These are phyloP conservation scores for Parachaetomium inaequale DNA, from an alignment of 495 filamentous ascomycete species.

Conservation along the genomic window DNA sequence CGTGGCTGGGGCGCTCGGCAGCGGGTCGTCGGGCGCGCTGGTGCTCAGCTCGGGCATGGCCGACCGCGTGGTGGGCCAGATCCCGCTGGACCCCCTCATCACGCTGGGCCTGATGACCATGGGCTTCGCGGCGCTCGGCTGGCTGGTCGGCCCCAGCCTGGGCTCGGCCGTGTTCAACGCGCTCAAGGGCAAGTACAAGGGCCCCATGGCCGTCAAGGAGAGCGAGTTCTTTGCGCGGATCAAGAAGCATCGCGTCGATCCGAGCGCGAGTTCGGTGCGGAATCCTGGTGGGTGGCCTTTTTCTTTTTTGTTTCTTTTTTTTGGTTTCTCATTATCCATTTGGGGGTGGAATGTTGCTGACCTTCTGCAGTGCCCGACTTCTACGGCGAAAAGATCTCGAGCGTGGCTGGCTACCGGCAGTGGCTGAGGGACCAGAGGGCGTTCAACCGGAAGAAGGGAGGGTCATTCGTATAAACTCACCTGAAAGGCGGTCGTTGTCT, in stretches of 20 bases:
- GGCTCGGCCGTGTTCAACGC: conserved; percentile 73
- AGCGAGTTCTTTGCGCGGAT: conserved; percentile 85
- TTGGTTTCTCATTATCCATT: too few species aligned
- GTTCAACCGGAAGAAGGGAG: conserved; percentile 85
- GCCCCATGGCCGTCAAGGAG: conserved; percentile 78
- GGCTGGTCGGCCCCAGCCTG: conserved; percentile 78
- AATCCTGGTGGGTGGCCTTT: conserved; percentile 51
- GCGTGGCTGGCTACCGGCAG: conserved; percentile 81
- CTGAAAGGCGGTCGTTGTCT: conserved; percentile 8
- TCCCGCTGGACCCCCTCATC: conserved; percentile 79
- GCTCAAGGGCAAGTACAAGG: conserved; percentile 60
- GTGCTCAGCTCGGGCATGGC: conserved; percentile 62
- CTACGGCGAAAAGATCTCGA: conserved; percentile 93
- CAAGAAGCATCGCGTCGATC: conserved; percentile 86
- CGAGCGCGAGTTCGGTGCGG: conserved; percentile 52
- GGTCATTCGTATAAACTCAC: conserved; percentile 44
- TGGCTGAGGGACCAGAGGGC: conserved; percentile 97
- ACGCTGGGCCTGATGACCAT: conserved; percentile 73
- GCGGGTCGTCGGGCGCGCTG: conserved; percentile 58
- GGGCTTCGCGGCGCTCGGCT: conserved; percentile 70
- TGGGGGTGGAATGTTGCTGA: neutral
- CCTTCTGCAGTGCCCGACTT: conserved; percentile 52
- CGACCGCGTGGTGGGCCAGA: conserved; percentile 62
- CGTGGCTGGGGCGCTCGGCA: conserved; percentile 56
- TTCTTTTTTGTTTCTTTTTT: neutral